Evolutionary conservation across 2,329 filamentous ascomycete genomes (phyloP), one percentile per base, ranked within the genome.

Genomic region (Orbilia blumenaviensis): DNA sequence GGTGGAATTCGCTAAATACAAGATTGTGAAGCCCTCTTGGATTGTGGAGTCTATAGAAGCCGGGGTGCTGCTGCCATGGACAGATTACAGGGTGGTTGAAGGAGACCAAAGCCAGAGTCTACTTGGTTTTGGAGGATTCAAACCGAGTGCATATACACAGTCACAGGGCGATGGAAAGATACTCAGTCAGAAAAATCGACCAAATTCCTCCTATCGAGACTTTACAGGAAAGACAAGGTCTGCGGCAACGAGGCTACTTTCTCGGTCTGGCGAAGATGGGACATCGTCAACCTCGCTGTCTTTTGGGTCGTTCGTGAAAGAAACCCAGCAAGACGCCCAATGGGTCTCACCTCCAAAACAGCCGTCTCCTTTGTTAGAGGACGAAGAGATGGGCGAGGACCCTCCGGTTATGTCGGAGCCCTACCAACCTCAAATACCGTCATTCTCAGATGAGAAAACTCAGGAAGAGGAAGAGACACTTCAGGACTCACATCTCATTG

Each of bases 11-110:
- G 88, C 86, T 64, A 89, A 88, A 78, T 97, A 98, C 82, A 89
- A 94, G 50, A 92, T 99, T 38, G 95, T 97, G 60, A 97, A 95
- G 82, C 95, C 95, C 0, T 90, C 92, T 18, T 99, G 95, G 95
- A 88, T 99, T 2, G 90, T 93, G 12, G 94, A 99, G 79, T 97
- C 94, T 77, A 88, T 98, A 50, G 86, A 88, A 69, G 92, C 92
- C 5, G 93, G 93, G 4, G 91, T 88, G 80, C 83, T 97, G 48
- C 85, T 98, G 27, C 91, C 94, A 0, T 99, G 96, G 95, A 87
- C 91, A 75, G 86, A 89, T 10, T 99, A 95, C 81, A 89, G 92
- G 29, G 89, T 97, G 0, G 85, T 97, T 2, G 92, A 95, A 78
- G 92, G 97, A 82, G 93, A 93, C 0, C 88, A 90, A 0, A 88